Evolutionary conservation across 2,329 filamentous ascomycete species (phyloP), one percentile per base, ranked within the genome.

Genomic region (Talaromyces albobiverticillius): DNA sequence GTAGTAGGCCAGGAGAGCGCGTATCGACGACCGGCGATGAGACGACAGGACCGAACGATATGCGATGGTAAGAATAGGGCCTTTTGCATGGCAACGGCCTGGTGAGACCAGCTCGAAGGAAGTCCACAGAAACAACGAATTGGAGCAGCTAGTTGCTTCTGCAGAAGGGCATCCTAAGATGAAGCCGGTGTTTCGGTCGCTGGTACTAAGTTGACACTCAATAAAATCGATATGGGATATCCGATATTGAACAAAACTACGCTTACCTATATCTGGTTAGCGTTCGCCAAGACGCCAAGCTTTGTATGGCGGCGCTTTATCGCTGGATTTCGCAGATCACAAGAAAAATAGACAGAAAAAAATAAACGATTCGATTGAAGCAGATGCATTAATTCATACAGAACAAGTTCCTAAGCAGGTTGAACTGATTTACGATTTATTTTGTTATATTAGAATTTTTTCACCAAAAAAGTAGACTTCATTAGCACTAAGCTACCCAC

Each of bases 51-150:
- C 62, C 65, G 68, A 53, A 62, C 65, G 56, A 67, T 51, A 55
- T 56, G 54, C 46, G 59, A 59, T 46, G 63, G 64, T 59, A 65
- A 65, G 54, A 69, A 63, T 57, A 70, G 65, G 61, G 67, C 62
- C 60, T 60, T 65, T 60, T 67, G 70, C 66, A 75, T 73, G 68
- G 69, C 65, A 61, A 62, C 58, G 67, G 65, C 67, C 66, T 70
- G 69, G 63, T 64, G 63, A 62, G 64, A 61, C 61, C 58, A 53
- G 48, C 20, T 52, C 46, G 34, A 34, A 16, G 23, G 9, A 23
- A 47, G 55, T 62, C 63, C 64, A 56, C 66, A 62, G 59, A 63
- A 64, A 55, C 53, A 59, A 54, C 23, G 49, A 49, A 16, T 31
- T 43, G 48, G 32, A 36, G 29, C 45, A 43, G 47, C 49, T 54